phyloP scores from a whole-genome alignment of 441 rosid species.

The Arabidopsis hybrid region DNA sequence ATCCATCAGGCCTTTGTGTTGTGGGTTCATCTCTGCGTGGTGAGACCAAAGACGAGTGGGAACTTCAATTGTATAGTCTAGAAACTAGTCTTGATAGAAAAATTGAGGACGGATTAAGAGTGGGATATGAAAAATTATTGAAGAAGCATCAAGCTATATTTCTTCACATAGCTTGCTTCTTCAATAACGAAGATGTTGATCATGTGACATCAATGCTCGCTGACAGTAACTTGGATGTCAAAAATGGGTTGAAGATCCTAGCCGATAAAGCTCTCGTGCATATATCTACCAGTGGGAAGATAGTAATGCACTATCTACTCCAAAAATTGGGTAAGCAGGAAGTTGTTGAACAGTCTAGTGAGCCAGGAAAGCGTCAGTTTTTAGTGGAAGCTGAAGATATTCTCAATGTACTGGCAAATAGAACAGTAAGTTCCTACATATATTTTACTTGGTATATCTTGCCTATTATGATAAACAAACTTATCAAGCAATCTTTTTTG shows the following conservation, averaged over 20 bases:
- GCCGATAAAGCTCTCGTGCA: not conserved
- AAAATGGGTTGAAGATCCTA: not conserved
- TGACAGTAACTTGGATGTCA: slow-evolving; percentile 4
- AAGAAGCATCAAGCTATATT: too few species aligned
- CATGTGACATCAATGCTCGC: not conserved
- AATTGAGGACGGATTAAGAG: not conserved
- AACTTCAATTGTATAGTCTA: not conserved
- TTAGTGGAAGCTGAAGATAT: not conserved
- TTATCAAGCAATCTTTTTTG: not conserved
- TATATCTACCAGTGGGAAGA: not conserved
- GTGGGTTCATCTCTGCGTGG: not conserved
- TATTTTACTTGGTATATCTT: not conserved
- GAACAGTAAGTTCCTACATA: slow-evolving; percentile 6
- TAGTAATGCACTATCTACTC: not conserved
- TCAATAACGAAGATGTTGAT: not conserved
- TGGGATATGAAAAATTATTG: too few species aligned
- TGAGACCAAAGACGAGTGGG: not conserved
- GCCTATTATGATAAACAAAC: not conserved
- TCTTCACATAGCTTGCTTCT: not conserved
- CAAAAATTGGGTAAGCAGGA: not conserved
- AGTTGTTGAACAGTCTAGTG: not conserved
- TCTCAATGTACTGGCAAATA: not conserved
- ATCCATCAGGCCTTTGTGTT: not conserved
- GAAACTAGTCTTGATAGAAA: not conserved
- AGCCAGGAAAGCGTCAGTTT: not conserved